Conservation (phyloP, 805 yeast genomes). For the Diddensiella santjacobensis region DNA sequence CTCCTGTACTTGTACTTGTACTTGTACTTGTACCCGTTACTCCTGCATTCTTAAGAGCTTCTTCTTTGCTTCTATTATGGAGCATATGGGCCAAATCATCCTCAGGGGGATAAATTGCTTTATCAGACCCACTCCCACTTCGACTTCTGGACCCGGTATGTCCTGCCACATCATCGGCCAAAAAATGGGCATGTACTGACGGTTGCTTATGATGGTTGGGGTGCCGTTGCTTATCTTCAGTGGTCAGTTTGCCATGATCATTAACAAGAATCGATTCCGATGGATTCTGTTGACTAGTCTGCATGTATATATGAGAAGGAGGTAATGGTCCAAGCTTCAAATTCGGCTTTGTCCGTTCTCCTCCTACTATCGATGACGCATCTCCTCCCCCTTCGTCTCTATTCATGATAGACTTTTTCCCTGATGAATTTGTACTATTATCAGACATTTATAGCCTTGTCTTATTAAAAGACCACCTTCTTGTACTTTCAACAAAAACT, state of each 20-base stretch:
- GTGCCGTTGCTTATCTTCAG: slow-evolving; percentile 6
- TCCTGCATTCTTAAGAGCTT: background rate
- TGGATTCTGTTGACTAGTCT: background rate
- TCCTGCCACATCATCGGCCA: slow-evolving; percentile 62
- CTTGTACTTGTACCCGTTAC: background rate
- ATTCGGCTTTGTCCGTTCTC: slow-evolving; percentile 5
- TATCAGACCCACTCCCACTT: slow-evolving; percentile 33
- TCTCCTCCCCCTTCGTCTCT: too few relatives aligned
- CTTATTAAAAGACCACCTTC: too few relatives aligned
- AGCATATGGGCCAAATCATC: background rate
- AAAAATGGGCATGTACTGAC: slow-evolving; percentile 77
- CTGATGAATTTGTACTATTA: too few relatives aligned
- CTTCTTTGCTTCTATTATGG: background rate
- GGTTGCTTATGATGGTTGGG: slow-evolving; percentile 38
- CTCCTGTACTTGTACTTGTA: background rate
- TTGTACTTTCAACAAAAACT: too few relatives aligned
- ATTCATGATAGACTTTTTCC: too few relatives aligned
- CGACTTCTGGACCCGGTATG: slow-evolving; percentile 40
- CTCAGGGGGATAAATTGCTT: slow-evolving; percentile 1
- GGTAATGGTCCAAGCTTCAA: slow-evolving; percentile 11
- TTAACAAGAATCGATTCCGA: slow-evolving; percentile 15
- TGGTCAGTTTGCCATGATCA: slow-evolving; percentile 4
- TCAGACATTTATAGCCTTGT: too few relatives aligned
- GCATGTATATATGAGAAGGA: slow-evolving; percentile 6
- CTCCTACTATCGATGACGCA: too few relatives aligned